Evolutionary conservation across 306 rosid genomes (phyloP).

Genomic region (Citrullus amarus): DNA sequence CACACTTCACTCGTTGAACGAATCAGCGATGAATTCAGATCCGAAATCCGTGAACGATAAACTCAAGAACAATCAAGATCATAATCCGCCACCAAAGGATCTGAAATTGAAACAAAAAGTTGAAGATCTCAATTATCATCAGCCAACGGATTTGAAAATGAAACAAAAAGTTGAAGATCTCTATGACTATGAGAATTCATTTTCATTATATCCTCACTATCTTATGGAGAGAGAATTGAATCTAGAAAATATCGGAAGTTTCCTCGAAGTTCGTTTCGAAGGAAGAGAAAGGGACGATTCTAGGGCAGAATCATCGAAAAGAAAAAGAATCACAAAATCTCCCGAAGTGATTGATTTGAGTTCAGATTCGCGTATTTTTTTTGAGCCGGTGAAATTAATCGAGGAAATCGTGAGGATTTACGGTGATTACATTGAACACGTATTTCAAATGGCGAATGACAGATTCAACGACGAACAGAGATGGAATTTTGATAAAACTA

Average conservation of each 20-base stretch:
- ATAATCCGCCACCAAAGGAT: neutral
- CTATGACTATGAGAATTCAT: neutral
- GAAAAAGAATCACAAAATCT: neutral
- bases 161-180: neutral
- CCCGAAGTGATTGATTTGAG: neutral
- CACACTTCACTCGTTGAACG: neutral
- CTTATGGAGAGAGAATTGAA: neutral
- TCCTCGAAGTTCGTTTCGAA: neutral
- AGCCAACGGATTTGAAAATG: neutral
- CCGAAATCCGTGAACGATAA: neutral
- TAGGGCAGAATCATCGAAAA: neutral
- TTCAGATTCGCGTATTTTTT: neutral
- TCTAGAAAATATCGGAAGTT: neutral
- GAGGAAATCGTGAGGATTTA: neutral
- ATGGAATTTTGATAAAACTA: neutral
- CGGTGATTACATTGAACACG: neutral
- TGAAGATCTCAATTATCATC: neutral
- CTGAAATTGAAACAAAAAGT: neutral
- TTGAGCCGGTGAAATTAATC: neutral
- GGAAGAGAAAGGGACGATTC: neutral
- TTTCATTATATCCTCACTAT: neutral
- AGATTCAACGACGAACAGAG: neutral
- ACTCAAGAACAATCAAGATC: neutral
- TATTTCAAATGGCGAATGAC: neutral
- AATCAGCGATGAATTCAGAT: neutral